Base-by-base conservation (phyloP, 371 early-diverging fungal genomes). In the Zychaea mexicana region DNA sequence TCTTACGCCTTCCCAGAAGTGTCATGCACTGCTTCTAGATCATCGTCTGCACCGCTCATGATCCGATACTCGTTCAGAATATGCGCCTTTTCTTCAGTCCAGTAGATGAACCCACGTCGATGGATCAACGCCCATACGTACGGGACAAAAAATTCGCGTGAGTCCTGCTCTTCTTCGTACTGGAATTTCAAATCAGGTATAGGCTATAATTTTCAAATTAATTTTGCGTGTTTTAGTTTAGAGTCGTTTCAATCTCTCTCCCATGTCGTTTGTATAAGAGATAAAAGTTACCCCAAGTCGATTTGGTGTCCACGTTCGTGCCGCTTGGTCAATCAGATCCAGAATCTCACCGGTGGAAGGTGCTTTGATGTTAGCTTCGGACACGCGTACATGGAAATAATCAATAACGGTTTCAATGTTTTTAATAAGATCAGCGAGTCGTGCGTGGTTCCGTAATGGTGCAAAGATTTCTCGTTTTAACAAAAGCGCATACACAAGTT, bases 401-500 rank as follows among this genome's bases (percentile, higher is more conserved):
- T 74, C 68, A 56, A 90, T 87, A 9, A 89, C 87, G 61, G 85
- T 63, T 28, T 88, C 90, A 36, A 90, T 76, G 55, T 90, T 90
- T 12, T 78, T 78, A 27, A 90, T 85, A 42, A 89, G 62, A n/a
- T 84, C 82, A 12, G 78, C 69, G 52, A 91, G 79, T 46, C 88
- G 71, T 24, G 74, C 68, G 52, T 87, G 81, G 9, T 68, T 65
- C 27, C 82, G 72, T 59, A 89, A 84, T 28, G 77, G 84, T 0
- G 71, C 74, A 68, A 91, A 90, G 55, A 88, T 79, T 32, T 90
- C 91, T 27, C 84, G 77, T 61, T 89, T 86, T 52, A 90, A 86
- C 19, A 92, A 71, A 10, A 92, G 67, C 0, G 91, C 86, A 66
- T 92, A 91, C 1, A 90, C 84, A n/a, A 92, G 77, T 65, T 91